Evolutionary conservation across 768 basidiomycete genomes (phyloP).

Genomic region (Boletales sp.): DNA sequence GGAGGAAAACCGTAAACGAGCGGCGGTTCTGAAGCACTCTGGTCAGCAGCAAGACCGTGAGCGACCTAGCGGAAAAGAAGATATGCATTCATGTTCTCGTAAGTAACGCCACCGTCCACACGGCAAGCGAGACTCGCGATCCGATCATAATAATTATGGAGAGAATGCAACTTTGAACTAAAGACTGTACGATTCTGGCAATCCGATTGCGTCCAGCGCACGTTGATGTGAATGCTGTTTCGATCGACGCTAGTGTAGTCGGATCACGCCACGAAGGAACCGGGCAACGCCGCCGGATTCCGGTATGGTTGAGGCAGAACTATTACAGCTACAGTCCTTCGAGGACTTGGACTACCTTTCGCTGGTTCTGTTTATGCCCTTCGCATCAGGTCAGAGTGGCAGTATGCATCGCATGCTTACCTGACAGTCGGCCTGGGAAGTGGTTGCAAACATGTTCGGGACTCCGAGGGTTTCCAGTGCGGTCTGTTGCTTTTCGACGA

Average conservation of each 20-base stretch:
- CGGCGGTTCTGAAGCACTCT: no score
- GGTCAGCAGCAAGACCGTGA: conserved; percentile 7
- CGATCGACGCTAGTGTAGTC: conserved; percentile 6
- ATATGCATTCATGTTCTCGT: no score
- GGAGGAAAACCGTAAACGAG: neutral
- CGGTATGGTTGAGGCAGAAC: no score
- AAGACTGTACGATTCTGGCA: no score
- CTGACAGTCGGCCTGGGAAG: conserved; percentile 47
- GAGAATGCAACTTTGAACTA: no score
- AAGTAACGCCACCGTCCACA: no score
- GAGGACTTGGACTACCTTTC: conserved; percentile 64
- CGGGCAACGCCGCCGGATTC: no score
- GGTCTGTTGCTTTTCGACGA: conserved; percentile 68
- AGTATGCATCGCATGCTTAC: conserved; percentile 34
- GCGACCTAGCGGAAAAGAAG: neutral
- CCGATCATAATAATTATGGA: no score
- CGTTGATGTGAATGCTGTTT: no score
- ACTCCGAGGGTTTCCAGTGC: conserved; percentile 57
- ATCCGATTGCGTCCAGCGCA: no score
- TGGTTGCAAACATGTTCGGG: conserved; percentile 68
- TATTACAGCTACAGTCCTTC: no score
- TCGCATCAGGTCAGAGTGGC: neutral
- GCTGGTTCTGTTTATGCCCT: conserved; percentile 55
- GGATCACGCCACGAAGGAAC: conserved; percentile 12
- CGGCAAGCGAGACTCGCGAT: no score